Base-by-base conservation (phyloP, 2,329 filamentous ascomycete species). In the Cordyceps pruinosa region DNA sequence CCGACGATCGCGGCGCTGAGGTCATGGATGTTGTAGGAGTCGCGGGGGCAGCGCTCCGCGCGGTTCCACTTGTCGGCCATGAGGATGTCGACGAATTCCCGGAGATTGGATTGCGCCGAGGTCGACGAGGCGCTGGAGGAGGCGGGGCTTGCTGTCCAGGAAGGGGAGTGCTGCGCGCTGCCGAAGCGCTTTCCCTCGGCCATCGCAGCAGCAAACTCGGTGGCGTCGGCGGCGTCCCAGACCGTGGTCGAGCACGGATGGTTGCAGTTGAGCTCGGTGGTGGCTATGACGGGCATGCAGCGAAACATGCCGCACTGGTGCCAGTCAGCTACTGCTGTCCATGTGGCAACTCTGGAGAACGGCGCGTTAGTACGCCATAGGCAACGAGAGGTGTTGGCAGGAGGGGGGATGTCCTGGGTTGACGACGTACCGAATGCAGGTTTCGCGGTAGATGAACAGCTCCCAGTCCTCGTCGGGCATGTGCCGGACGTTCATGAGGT, bases 281-380 rank as follows among this genome's bases (percentile, higher is more conserved):
- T 60, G 1, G 63, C 61, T 19, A 63, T 64, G 12, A 60, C 28
- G 2, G 62, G 59, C n/a, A 62, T 64, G 3, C 52, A 54, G 46
- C 67, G 63, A 45, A 62, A 65, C 53, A 66, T 60, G 47, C 67
- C 63, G 23, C 58, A 49, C 30, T 69, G 65, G 23, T 68, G 66
- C 64, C 66, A 68, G 53, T 68, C 66, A 7, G 58, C 58, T 5
- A 66, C 47, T 9, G 64, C 54, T 3, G 61, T 60, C 64, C 65
- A 67, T 0, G 51, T 61, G 1, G 62, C 63, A 21, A 66, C 57
- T 13, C 68, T 68, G 13, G 4, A n/a, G 21, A 3, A 6, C 4
- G 26, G 2, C 3, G 9, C 60, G 32, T 60, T 44, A 39, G 39
- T 32, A 6, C 10, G n/a, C n/a, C n/a, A n/a, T n/a, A n/a, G n/a